Evolutionary conservation across 2,329 filamentous ascomycete genomes (phyloP).

Genomic region (Cucurbitaria berberidis): DNA sequence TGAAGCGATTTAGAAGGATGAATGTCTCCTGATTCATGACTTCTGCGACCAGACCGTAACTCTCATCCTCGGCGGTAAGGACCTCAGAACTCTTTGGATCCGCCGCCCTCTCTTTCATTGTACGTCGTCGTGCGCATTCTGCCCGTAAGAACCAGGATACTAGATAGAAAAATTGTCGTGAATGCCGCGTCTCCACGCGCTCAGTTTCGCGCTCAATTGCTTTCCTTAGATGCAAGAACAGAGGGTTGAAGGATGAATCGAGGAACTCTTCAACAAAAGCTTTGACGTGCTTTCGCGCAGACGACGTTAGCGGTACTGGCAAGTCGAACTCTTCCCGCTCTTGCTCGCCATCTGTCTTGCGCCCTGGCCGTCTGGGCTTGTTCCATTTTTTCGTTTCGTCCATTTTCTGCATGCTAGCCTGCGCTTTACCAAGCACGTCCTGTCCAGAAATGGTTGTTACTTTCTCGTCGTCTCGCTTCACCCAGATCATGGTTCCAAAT

Average conservation of each 20-base stretch:
- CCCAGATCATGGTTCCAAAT: slow-evolving; percentile 97
- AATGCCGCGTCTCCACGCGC: slow-evolving; percentile 77
- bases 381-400: slow-evolving; percentile 90
- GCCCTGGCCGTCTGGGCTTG: slow-evolving; percentile 67
- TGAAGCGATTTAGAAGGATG: slow-evolving; percentile 80
- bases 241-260: slow-evolving; percentile 91
- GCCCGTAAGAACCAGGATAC: slow-evolving; percentile 92
- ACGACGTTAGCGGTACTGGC: slow-evolving; percentile 70
- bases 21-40: slow-evolving; percentile 97
- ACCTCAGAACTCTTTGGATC: slow-evolving; percentile 50
- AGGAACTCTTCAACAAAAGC: slow-evolving; percentile 91
- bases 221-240: slow-evolving; percentile 82
- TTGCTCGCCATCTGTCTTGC: slow-evolving; percentile 49
- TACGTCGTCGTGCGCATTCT: slow-evolving; percentile 73
- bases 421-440: slow-evolving; percentile 75
- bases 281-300: slow-evolving; percentile 77
- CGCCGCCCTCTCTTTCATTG: slow-evolving; percentile 59
- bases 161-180: slow-evolving; percentile 88
- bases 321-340: slow-evolving; percentile 72
- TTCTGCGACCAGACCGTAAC: slow-evolving; percentile 84
- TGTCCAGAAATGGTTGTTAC: slow-evolving; percentile 89
- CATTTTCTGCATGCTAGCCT: slow-evolving; percentile 82
- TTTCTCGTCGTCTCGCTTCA: slow-evolving; percentile 84
- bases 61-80: slow-evolving; percentile 64
- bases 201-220: slow-evolving; percentile 89